A percentile compares a stretch with the other conserved stretches of the same genome.
phyloP scores from a whole-genome alignment of 768 basidiomycete species.

The Cubamyces lactineus region DNA sequence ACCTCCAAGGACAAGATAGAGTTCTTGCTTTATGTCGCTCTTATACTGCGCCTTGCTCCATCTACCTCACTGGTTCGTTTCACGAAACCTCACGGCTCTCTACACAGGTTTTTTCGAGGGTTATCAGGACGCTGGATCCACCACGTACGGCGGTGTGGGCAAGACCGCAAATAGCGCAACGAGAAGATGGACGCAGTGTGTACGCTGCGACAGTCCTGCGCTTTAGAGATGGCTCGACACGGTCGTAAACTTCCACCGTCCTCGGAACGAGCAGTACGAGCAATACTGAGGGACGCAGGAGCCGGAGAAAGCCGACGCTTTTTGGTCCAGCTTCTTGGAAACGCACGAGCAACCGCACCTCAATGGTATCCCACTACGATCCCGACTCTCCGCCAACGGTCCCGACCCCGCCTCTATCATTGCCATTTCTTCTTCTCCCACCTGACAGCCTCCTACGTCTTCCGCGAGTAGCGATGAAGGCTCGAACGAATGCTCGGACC shows the following conservation, averaged over 20 bases:
- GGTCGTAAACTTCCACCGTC: background rate
- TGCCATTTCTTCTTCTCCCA: too few relatives aligned
- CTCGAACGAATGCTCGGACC: too few relatives aligned
- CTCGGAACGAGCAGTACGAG: background rate
- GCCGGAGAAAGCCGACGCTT: background rate
- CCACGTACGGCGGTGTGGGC: background rate
- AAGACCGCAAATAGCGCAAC: background rate
- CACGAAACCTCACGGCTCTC: background rate
- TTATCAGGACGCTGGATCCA: too few relatives aligned
- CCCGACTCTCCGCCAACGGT: background rate
- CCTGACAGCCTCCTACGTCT: too few relatives aligned
- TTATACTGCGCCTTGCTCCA: slow-evolving; percentile 12
- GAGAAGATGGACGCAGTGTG: background rate
- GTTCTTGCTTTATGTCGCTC: slow-evolving; percentile 16
- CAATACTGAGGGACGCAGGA: background rate
- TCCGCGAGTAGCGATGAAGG: too few relatives aligned
- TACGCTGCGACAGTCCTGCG: background rate
- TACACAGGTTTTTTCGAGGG: background rate
- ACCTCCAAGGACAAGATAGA: slow-evolving; percentile 22
- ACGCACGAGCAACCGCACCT: background rate
- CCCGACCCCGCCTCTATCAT: background rate
- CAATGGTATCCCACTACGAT: background rate
- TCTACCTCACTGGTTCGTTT: background rate
- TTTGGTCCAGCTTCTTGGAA: slow-evolving; percentile 4
- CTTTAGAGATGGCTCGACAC: background rate